Percentiles rank a stretch among this genome's conserved stretches.
These are phyloP conservation scores for Ordospora pajunii DNA, from an alignment of 371 early-diverging fungal species.

Conservation along the genomic window DNA sequence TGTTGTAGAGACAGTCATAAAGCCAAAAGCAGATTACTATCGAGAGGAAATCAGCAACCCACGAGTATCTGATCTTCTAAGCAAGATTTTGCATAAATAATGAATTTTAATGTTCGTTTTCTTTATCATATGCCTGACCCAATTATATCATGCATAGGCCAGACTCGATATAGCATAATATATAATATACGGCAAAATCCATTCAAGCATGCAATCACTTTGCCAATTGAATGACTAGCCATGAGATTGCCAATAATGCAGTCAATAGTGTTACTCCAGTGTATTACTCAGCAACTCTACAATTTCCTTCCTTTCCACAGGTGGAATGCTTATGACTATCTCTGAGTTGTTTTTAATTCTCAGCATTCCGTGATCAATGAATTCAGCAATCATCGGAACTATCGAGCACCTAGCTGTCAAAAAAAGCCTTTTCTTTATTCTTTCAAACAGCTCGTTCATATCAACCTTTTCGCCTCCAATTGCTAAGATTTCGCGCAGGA, in stretches of 20 bases:
- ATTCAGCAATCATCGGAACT: constrained; percentile 36
- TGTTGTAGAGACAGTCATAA: constrained; percentile 35
- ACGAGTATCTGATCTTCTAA: constrained; percentile 1
- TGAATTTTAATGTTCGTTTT: background rate
- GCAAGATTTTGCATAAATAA: constrained; percentile 1
- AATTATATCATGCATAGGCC: too few species aligned
- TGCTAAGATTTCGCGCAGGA: constrained; percentile 34
- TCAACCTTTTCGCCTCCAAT: background rate
- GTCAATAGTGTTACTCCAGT: background rate
- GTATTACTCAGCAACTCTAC: background rate
- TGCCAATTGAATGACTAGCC: background rate
- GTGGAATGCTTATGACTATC: constrained; percentile 19
- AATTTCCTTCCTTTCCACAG: constrained; percentile 11
- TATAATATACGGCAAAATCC: too few species aligned
- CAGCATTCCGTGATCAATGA: constrained; percentile 52
- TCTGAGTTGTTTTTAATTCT: constrained; percentile 24
- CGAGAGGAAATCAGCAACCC: constrained; percentile 5
- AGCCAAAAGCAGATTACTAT: constrained; percentile 30
- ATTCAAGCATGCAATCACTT: too few species aligned
- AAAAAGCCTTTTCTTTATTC: constrained; percentile 32
- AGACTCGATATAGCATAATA: too few species aligned
- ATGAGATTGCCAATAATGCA: too few species aligned
- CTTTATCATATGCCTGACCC: too few species aligned
- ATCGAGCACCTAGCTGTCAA: constrained; percentile 10
- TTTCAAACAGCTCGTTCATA: constrained; percentile 31